phyloP scores from a whole-genome alignment of 352 stramenopile species.

The Pythium dissotocum region DNA sequence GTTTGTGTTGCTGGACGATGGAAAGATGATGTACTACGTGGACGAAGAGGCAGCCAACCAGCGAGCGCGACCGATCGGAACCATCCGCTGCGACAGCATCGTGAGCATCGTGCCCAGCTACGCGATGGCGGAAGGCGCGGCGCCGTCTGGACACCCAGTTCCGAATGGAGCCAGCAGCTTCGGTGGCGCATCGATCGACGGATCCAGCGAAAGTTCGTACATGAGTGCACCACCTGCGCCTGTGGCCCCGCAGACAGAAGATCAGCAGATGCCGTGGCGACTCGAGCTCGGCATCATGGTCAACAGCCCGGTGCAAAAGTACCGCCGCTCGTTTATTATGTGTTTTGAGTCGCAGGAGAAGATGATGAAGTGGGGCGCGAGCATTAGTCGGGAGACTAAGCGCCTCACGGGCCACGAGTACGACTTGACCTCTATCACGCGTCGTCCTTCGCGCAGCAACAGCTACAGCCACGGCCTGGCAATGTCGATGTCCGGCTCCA shows the following conservation, averaged over 20 bases:
- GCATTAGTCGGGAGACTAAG: conserved; percentile 75
- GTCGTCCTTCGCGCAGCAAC: conserved; percentile 61
- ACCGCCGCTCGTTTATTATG: conserved; percentile 75
- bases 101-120: conserved; percentile 78
- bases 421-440: conserved; percentile 72
- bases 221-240: neutral
- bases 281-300: conserved; percentile 74
- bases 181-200: conserved; percentile 15
- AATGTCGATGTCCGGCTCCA: conserved; percentile 13
- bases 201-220: neutral
- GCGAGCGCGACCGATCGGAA: conserved; percentile 71
- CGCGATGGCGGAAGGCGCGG: conserved; percentile 35
- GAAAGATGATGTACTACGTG: conserved; percentile 82
- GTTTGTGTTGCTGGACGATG: conserved; percentile 80
- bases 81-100: conserved; percentile 79
- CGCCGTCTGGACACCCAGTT: conserved; percentile 8
- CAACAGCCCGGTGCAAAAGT: conserved; percentile 56
- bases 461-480: conserved; percentile 45
- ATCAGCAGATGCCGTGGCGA: conserved; percentile 74
- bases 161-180: conserved; percentile 20
- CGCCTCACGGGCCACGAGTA: conserved; percentile 81
- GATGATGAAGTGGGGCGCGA: conserved; percentile 88
- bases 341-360: conserved; percentile 76
- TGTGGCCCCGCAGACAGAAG: conserved; percentile 17
- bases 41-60: conserved; percentile 53